Conservation (phyloP, 805 yeast species). For the Hagleromyces aurorensis region DNA sequence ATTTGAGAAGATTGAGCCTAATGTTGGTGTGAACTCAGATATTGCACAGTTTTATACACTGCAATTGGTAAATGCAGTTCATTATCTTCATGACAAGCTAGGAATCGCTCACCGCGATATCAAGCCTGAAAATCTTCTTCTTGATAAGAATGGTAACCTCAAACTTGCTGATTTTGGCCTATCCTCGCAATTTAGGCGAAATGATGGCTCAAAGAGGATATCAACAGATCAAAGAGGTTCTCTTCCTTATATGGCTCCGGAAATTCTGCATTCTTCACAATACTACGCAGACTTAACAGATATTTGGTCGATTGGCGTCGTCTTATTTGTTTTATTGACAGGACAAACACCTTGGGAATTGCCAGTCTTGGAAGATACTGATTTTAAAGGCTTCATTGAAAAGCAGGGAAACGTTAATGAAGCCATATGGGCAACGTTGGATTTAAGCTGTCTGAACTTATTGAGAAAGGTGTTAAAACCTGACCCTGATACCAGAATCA, state of each 20-base stretch:
- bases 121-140: conserved; percentile 65
- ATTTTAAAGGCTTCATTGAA: conserved; percentile 35
- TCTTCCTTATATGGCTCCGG: conserved; percentile 78
- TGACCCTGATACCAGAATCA: conserved; percentile 38
- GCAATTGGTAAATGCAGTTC: conserved; percentile 55
- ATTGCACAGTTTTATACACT: conserved; percentile 62
- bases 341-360: conserved; percentile 72
- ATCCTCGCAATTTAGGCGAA: conserved; percentile 51
- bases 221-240: conserved; percentile 57
- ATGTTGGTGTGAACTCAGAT: conserved; percentile 56
- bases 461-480: conserved; percentile 46
- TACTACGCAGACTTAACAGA: conserved; percentile 56
- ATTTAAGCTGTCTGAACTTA: conserved; percentile 42
- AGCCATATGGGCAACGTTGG: conserved; percentile 50
- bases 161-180: conserved; percentile 75
- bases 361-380: conserved; percentile 46
- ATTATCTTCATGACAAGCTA: conserved; percentile 51
- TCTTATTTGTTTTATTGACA: conserved; percentile 50
- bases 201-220: conserved; percentile 39
- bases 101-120: conserved; percentile 69
- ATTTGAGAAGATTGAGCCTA: conserved; percentile 74
- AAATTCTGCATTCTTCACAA: conserved; percentile 36
- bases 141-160: conserved; percentile 56
- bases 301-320: conserved; percentile 64
- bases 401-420: conserved; percentile 39